These are phyloP conservation scores for Eimeria acervulina DNA, from an alignment of 169 alveolate species.

Conservation along the genomic window DNA sequence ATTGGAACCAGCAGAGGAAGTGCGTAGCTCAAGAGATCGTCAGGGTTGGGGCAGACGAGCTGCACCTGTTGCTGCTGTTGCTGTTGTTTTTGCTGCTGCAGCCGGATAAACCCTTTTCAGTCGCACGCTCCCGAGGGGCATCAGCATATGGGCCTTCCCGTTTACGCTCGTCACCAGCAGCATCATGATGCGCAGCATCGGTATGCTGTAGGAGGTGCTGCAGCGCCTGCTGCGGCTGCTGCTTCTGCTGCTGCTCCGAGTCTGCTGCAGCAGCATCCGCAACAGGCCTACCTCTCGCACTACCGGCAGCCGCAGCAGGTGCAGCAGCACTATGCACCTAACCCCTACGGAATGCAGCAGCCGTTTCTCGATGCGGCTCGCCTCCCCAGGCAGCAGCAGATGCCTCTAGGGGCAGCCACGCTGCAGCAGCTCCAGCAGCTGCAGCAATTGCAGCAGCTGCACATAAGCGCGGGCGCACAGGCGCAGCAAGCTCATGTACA, in stretches of 20 bases:
- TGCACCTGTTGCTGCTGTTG: not conserved
- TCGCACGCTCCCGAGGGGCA: not conserved
- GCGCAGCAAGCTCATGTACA: slow-evolving; percentile 33
- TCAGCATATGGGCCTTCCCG: not conserved
- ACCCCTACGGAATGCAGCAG: slow-evolving; percentile 25
- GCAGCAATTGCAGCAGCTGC: slow-evolving; percentile 17
- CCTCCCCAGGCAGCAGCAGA: slow-evolving; percentile 43
- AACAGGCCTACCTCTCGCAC: not conserved
- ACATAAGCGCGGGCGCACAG: not conserved
- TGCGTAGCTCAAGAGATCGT: not conserved
- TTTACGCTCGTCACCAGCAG: slow-evolving; percentile 29
- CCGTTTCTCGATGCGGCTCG: slow-evolving; percentile 6
- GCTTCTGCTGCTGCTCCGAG: slow-evolving; percentile 25
- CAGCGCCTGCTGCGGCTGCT: slow-evolving; percentile 10
- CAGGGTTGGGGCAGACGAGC: not conserved
- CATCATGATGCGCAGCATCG: not conserved
- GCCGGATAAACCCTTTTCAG: not conserved
- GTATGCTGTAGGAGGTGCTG: not conserved
- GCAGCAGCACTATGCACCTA: slow-evolving; percentile 43
- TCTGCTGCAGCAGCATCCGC: slow-evolving; percentile 57
- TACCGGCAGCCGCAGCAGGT: slow-evolving; percentile 70
- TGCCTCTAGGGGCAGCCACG: not conserved
- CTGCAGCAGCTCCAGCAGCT: slow-evolving; percentile 21
- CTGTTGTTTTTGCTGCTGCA: not conserved
- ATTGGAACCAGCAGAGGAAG: not conserved